Evolutionary conservation across 2,329 filamentous ascomycete species (phyloP), one percentile per base, ranked within the genome.

Genomic region (Thelonectria discophora): DNA sequence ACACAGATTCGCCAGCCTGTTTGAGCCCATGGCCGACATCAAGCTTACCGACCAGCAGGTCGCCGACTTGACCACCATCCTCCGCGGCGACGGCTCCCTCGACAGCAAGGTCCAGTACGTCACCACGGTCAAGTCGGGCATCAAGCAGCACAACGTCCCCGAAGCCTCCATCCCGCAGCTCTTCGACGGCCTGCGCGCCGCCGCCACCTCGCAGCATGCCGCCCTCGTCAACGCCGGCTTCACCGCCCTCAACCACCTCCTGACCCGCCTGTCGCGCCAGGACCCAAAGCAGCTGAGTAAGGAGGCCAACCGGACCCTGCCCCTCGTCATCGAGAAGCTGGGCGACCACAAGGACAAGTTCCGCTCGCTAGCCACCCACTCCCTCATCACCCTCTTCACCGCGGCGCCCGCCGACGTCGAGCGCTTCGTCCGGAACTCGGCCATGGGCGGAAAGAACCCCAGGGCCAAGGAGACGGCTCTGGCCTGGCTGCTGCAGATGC

Each of bases 121-220:
- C 69, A 91, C 88, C 62, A 84, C 82, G 71, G 82, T 94, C 78
- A 97, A 97, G 79, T 93, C 91, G 45, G 87, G 88, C 75, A 97
- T 97, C 82, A 97, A 97, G 78, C 93, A 97, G 77, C 90, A 91
- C 75, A 93, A 93, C 80, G 92, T 97, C 47, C 92, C 93, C 63
- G 92, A 96, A 67, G 78, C 79, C 56, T 86, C 84, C 71, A 86
- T 96, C 69, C 79, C 87, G 24, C 82, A 87, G 60, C 87, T 97
- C 65, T 96, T 97, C 78, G 93, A 97, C 63, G 91, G 90, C 65
- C 83, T 96, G 72, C 90, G 90, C 65, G 80, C 88, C 55, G 91
- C 92, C 62, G 90, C 94, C 67, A 81, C 84, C 55, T 91, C 92
- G 43, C 89, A 91, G 70, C 91, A 96, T 72, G 89, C 89, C 45